Base-by-base conservation (phyloP, 192 early-diverging fungal species). In the Polychytrium aggregatum region DNA sequence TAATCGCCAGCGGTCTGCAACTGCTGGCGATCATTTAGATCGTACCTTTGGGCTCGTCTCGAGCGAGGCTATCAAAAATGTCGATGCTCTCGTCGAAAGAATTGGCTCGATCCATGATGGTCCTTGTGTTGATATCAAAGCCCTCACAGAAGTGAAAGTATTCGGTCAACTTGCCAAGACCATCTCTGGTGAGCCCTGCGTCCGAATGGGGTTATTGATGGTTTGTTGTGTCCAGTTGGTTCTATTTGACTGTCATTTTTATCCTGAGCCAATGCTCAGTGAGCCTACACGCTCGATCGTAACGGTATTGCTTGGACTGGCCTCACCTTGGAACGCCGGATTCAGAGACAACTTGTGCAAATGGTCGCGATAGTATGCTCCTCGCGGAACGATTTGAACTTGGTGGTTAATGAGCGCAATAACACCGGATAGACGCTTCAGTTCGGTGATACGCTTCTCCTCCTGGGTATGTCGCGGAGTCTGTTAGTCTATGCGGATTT, bases 111-210 rank as follows among this genome's bases (percentile, higher is more conserved):
- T 78, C 75, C 11, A 44, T 33, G 11, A 74, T 52, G 0, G 60
- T 63, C 46, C 53, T 61, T 41, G 52, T 57, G 46, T 65, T 62
- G 55, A 74, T 60, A 31, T 74, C 53, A 42, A 69, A 78, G n/a
- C 75, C 75, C 37, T 62, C 61, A 21, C 75, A 58, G 44, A 78
- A 74, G 50, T 76, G 74, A 24, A 61, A 52, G 41, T 76, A 76
- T 50, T 52, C 61, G 31, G 63, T 50, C n/a, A 70, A 50, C 34
- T 68, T 50, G 18, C 63, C 63, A 11, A 76, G 56, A 35, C 71
- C 68, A 18, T 46, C 30, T 35, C 39, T 50, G 3, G 46, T 33
- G 33, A 72, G 43, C 1, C 74, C 74, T 72, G 38, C 20, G 42
- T 2, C 29, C 30, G 30, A 24, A 2, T 44, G n/a, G n/a, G n/a